A percentile compares a stretch with the other conserved stretches of the same genome.
Conservation (phyloP, 192 early-diverging fungal species). For the Linnemannia hyalina region DNA sequence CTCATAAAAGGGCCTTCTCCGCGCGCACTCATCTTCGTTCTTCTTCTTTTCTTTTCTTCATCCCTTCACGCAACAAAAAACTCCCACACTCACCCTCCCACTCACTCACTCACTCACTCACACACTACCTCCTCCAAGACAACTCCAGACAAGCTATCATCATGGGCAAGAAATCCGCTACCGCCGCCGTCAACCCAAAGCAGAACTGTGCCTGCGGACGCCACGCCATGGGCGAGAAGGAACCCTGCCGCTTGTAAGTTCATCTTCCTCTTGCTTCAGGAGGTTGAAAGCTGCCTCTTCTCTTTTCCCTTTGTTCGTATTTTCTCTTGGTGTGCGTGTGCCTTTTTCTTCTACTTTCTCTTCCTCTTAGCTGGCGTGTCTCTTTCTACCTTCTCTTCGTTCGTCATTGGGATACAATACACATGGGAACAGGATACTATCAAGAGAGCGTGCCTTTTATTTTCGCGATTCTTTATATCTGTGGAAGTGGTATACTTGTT, state of each 20-base stretch:
- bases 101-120: neutral
- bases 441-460: neutral
- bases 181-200: conserved; percentile 20
- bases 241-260: conserved; percentile 39
- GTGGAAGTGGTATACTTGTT: neutral
- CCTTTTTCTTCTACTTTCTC: neutral
- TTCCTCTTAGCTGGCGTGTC: neutral
- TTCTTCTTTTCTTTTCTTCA: neutral
- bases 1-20: neutral
- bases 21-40: neutral
- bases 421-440: neutral
- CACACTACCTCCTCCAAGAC: neutral
- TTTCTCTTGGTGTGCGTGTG: neutral
- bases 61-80: conserved; percentile 8
- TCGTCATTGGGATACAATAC: neutral
- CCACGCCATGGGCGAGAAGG: conserved; percentile 30
- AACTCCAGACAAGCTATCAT: neutral
- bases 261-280: neutral
- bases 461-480: neutral
- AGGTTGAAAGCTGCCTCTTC: neutral
- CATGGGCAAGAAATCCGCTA: conserved; percentile 31
- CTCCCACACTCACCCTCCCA: neutral
- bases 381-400: neutral
- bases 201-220: conserved; percentile 32
- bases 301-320: neutral